Base-by-base conservation (phyloP, 257 asterid species). In the Nemophila menziesii region DNA sequence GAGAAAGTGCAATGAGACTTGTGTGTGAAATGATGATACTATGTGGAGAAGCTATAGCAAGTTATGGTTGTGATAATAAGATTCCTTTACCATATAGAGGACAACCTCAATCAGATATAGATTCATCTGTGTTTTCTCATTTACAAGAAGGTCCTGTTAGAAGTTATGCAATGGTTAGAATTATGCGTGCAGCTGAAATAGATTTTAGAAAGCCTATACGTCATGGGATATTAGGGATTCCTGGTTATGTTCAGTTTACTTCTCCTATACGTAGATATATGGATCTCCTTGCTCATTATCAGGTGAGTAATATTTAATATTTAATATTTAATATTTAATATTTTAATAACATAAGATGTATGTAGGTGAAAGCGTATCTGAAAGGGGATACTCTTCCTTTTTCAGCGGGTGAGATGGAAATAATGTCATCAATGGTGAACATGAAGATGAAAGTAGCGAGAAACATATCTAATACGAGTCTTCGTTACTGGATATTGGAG, bases 111-210 rank as follows among this genome's bases (percentile, higher is more conserved):
- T 90, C 93, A 40, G 69, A 75, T 60, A 65, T 79, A 27, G 99
- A 90, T 50, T 46, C 58, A 34, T 81, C 96, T 29, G 86, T 74
- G 40, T 90, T 76, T 69, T 61, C 71, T 13, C 96, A 90, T 68
- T 96, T 90, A 46, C 94, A 96, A 34, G 96, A 85, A 71, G 99
- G 99, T 54, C 99, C 94, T 44, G 85, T 81, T 22, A 77, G 99
- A 62, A 90, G 79, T 69, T 77, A 85, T 27, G 93, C 96, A 38
- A 22, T 90, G 21, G 83, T 81, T 34, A 82, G 52, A 77, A 66
- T 54, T 46, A 72, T 90, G 92, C 96, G 93, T 7, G 94, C 92
- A 48, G 98, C 98, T 65, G 93, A 85, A 71, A 63, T 90, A 70
- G 93, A 81, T 74, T 90, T 81, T 72, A 74, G 99, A 68, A 85